Percentiles rank a stretch among this genome's conserved stretches.
Evolutionary conservation across 805 yeast species (phyloP).

Genomic region (Cyberlindnera amylophila): DNA sequence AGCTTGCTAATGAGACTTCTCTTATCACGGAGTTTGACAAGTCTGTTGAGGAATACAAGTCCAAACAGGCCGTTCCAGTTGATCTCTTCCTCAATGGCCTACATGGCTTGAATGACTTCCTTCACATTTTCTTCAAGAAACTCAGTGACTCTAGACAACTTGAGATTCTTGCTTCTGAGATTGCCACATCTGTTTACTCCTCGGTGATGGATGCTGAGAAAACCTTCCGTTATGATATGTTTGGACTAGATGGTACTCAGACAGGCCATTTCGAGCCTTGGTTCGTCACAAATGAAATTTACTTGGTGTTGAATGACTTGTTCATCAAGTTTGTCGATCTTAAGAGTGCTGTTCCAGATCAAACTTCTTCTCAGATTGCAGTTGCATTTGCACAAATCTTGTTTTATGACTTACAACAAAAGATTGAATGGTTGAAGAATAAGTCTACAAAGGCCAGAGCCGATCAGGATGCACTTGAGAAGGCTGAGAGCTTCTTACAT

Average conservation of each 20-base stretch:
- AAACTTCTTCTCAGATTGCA: constrained; percentile 24
- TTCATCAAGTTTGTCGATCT: constrained; percentile 31
- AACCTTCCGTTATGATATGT: constrained; percentile 30
- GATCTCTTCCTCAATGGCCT: constrained; percentile 28
- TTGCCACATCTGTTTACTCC: constrained; percentile 27
- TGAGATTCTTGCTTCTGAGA: constrained; percentile 22
- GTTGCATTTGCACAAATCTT: constrained; percentile 37
- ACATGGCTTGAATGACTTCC: constrained; percentile 24
- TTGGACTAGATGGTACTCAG: constrained; percentile 31
- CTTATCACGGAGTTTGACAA: constrained; percentile 8
- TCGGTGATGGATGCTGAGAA: constrained; percentile 40
- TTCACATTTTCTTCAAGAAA: constrained; percentile 24
- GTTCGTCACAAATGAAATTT: constrained; percentile 42
- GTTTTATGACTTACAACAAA: constrained; percentile 37
- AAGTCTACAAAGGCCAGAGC: constrained; percentile 22
- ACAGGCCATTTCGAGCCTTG: constrained; percentile 37
- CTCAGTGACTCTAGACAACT: constrained; percentile 14
- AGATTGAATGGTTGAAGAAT: constrained; percentile 30
- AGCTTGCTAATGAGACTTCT: constrained; percentile 1
- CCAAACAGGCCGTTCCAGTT: constrained; percentile 17
- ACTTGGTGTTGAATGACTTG: constrained; percentile 38
- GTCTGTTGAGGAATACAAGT: constrained; percentile 6
- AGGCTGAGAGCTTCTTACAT: constrained; percentile 22
- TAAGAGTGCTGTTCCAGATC: constrained; percentile 6
- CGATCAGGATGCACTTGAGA: constrained; percentile 19